Evolutionary conservation across 495 filamentous ascomycete genomes (phyloP), one percentile per base, ranked within the genome.

Genomic region (Lineolata rhizophorae): DNA sequence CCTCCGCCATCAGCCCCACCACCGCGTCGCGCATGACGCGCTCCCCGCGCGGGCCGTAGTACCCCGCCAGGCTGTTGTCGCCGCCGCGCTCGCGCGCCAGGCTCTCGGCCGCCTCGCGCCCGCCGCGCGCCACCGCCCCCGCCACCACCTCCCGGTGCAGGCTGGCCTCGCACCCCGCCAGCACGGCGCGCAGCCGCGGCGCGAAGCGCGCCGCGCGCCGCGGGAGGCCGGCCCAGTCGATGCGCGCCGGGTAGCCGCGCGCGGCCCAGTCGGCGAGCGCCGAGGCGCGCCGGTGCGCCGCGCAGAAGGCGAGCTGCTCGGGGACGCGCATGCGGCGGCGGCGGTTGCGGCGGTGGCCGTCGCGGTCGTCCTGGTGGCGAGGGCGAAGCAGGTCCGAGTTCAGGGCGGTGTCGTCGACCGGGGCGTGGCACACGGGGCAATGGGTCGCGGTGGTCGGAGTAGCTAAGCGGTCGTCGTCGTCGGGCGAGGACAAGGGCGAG

Each of bases 21-120:
- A 92, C 63, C 29, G 62, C 60, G 37, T 82, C 70, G 20, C 65
- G 42, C 67, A 79, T 64, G 32, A 64, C 63, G 15, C 62, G 60
- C 13, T 77, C 58, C 0, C 87, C 87, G 32, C 75, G 62, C 1
- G 72, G 63, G 1, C 87, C 87, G 49, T 94, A 97, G 47, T 95
- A 97, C 0, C 87, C 87, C 18, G 72, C 70, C 2, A 54, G 65
- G 27, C 65, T 58, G 22, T 22, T 27, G 11, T 32, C 32, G 8
- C 8, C 9, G 6, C 8, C 15, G 32, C 15, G 31, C 21, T 26
- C 27, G 9, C 30, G 27, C 28, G 30, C 37, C 22, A 44, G 26
- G 20, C 44, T 44, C 31, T 37, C 46, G 47, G 32, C 58, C 49
- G 17, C 44, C 46, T 27, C 37, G 35, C 70, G 67, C 39, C 66